These are phyloP conservation scores for Linnemannia zychae DNA, from an alignment of 192 early-diverging fungal genomes.

Conservation along the genomic window DNA sequence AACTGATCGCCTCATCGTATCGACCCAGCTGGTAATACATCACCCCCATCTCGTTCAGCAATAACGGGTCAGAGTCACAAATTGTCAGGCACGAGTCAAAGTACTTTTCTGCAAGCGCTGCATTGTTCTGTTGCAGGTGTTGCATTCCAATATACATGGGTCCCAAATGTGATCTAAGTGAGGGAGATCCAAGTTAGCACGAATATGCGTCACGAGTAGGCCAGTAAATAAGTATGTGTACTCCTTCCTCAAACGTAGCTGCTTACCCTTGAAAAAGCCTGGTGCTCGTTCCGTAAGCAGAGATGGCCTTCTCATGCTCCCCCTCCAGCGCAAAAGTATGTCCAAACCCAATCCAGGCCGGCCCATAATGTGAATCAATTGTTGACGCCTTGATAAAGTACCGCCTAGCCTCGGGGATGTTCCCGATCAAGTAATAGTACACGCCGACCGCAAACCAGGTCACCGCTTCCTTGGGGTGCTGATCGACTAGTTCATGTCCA, in stretches of 20 bases:
- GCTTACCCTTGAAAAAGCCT: constrained; percentile 77
- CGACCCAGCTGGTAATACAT: constrained; percentile 63
- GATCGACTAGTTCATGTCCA: constrained; percentile 79
- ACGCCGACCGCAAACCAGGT: constrained; percentile 87
- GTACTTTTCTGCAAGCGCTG: constrained; percentile 72
- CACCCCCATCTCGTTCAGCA: constrained; percentile 82
- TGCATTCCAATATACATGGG: constrained; percentile 85
- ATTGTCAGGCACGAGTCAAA: constrained; percentile 63
- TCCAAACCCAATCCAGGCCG: constrained; percentile 86
- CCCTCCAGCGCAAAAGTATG: constrained; percentile 83
- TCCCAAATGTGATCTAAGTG: constrained; percentile 74
- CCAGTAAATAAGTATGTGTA: not conserved
- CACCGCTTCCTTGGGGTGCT: constrained; percentile 67
- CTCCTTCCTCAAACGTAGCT: not conserved
- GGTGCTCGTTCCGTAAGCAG: constrained; percentile 75
- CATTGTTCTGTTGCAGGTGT: constrained; percentile 71
- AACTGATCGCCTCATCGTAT: constrained; percentile 65
- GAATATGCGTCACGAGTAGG: not conserved
- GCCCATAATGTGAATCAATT: constrained; percentile 72
- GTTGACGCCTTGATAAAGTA: constrained; percentile 76
- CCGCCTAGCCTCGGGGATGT: constrained; percentile 71
- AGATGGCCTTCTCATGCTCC: constrained; percentile 82
- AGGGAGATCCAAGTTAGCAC: not conserved
- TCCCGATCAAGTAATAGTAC: constrained; percentile 76
- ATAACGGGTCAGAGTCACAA: constrained; percentile 73